These are phyloP conservation scores for Vitis riparia DNA, from an alignment of 164 flowering plant species.

Conservation along the genomic window DNA sequence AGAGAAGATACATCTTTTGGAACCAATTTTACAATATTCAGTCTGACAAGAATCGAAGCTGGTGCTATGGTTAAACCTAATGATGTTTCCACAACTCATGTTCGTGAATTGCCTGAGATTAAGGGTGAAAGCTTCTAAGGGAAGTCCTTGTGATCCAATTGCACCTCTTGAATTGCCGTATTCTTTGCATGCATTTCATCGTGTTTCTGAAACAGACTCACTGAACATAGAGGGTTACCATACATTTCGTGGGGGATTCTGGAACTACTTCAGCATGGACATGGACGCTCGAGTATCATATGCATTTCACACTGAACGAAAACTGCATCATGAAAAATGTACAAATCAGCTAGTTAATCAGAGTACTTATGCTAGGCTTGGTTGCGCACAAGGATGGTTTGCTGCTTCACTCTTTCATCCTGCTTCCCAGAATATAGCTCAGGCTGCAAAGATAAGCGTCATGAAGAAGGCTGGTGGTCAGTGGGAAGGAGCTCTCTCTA, in stretches of 20 bases:
- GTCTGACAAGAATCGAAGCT: too few species aligned
- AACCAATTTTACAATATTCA: too few species aligned
- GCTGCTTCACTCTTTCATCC: slow-evolving; percentile 10
- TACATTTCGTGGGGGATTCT: slow-evolving; percentile 69
- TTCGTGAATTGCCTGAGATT: background rate
- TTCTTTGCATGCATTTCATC: slow-evolving; percentile 59
- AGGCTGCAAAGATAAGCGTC: too few species aligned
- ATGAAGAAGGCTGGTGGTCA: slow-evolving; percentile 35
- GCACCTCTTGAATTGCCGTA: slow-evolving; percentile 63
- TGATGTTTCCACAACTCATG: too few species aligned
- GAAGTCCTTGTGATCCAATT: slow-evolving; percentile 52
- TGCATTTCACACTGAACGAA: slow-evolving; percentile 67
- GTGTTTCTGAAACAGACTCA: slow-evolving; percentile 40
- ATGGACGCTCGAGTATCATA: slow-evolving; percentile 77
- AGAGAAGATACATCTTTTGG: too few species aligned
- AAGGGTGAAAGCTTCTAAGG: slow-evolving; percentile 51
- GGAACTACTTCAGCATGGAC: slow-evolving; percentile 82
- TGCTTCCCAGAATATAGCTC: background rate
- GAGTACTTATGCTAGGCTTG: slow-evolving; percentile 9
- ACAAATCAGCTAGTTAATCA: slow-evolving; percentile 50
- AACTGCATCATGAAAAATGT: slow-evolving; percentile 59
- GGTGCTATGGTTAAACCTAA: too few species aligned
- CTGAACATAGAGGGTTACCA: slow-evolving; percentile 53
- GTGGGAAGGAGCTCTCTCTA: slow-evolving; percentile 77
- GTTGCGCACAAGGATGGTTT: slow-evolving; percentile 14